Percentiles rank a stretch among this genome's conserved stretches.
Conservation (phyloP, 1,284 basidiomycete species). For the Puccinia horiana region DNA sequence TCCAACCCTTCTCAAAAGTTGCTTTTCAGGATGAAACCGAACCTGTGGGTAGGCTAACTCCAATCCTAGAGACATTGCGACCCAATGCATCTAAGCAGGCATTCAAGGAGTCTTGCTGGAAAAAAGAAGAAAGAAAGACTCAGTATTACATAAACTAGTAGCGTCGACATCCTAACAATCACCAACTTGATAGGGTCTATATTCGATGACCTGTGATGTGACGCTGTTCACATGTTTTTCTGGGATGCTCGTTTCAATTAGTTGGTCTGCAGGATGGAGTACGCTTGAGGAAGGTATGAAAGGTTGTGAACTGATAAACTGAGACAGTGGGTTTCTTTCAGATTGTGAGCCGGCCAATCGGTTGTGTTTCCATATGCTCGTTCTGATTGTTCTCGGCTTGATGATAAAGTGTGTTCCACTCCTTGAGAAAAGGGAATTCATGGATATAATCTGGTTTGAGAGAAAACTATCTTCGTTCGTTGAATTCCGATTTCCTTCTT, state of each 20-base stretch:
- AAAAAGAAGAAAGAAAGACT: constrained; percentile 58
- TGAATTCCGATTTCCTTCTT: neutral
- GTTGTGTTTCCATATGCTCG: neutral
- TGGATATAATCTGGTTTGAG: neutral
- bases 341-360: neutral
- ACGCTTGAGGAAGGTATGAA: neutral
- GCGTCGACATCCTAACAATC: neutral
- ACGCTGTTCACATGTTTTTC: neutral
- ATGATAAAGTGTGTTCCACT: neutral
- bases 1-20: neutral
- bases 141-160: neutral
- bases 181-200: constrained; percentile 30
- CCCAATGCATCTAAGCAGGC: constrained; percentile 74
- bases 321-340: neutral
- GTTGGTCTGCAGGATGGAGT: neutral
- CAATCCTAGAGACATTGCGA: constrained; percentile 71
- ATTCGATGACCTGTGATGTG: neutral
- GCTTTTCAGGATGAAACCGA: neutral
- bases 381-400: neutral
- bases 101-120: constrained; percentile 77
- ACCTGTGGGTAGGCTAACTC: constrained; percentile 82
- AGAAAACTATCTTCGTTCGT: neutral
- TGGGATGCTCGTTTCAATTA: neutral
- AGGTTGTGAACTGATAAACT: neutral
- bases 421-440: neutral